Evolutionary conservation across 2,329 filamentous ascomycete genomes (phyloP).

Genomic region (Trichothecium roseum): DNA sequence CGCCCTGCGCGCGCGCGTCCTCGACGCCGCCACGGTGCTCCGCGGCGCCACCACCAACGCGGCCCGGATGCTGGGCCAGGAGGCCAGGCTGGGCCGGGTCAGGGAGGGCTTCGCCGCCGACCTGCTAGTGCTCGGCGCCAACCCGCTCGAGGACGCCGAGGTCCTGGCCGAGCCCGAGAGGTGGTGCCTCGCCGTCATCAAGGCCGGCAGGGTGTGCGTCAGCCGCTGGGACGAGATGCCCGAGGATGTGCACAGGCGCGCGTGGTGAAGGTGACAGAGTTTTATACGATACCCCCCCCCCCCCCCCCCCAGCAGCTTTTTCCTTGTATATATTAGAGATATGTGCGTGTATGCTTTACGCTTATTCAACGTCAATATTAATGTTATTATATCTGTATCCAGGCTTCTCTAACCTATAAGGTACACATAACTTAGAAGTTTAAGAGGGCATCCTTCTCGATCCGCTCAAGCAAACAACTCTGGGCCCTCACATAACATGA

Average conservation of each 20-base stretch:
- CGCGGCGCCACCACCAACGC: slow-evolving; percentile 31
- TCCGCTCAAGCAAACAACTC: too few species aligned
- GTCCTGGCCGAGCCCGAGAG: slow-evolving; percentile 36
- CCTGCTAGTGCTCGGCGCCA: slow-evolving; percentile 37
- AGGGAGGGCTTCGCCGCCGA: slow-evolving; percentile 40
- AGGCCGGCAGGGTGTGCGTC: slow-evolving; percentile 34
- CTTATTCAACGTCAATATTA: too few species aligned
- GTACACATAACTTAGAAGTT: too few species aligned
- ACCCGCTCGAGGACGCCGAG: slow-evolving; percentile 44
- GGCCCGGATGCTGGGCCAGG: slow-evolving; percentile 36
- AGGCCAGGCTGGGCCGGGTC: slow-evolving; percentile 36
- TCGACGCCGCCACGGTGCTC: slow-evolving; percentile 15
- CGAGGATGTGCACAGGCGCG: slow-evolving; percentile 4
- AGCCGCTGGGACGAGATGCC: slow-evolving; percentile 11
- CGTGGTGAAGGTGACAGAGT: too few species aligned
- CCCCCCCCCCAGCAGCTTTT: too few species aligned
- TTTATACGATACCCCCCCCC: too few species aligned
- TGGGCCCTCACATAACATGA: too few species aligned
- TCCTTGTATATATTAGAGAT: too few species aligned
- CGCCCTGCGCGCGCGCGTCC: slow-evolving; percentile 13
- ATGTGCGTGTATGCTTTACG: too few species aligned
- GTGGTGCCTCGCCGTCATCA: slow-evolving; percentile 39
- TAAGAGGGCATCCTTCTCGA: too few species aligned
- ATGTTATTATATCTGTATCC: too few species aligned
- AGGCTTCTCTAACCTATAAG: too few species aligned